These are phyloP conservation scores for Trichoderma harzianum DNA, from an alignment of 2,329 filamentous ascomycete genomes.

Conservation along the genomic window DNA sequence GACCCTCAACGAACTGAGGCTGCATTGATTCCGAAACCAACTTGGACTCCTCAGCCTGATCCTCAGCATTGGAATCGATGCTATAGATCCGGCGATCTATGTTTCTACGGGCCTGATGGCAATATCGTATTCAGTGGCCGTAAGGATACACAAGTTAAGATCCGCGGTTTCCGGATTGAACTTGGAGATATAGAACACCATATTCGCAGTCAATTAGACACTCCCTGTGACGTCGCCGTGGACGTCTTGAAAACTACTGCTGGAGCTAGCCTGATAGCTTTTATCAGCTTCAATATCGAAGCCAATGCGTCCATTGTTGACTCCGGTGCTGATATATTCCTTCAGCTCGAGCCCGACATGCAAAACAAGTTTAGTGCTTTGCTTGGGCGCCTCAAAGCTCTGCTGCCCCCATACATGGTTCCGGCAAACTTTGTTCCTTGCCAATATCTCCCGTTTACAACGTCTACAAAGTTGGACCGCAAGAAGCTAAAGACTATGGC, in stretches of 20 bases:
- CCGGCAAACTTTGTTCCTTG: neutral
- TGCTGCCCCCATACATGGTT: neutral
- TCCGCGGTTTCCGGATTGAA: neutral
- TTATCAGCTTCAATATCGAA: neutral
- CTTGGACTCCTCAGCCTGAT: conserved; percentile 27
- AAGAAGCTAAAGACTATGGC: neutral
- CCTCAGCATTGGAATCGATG: conserved; percentile 16
- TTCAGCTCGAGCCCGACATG: neutral
- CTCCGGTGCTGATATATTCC: neutral
- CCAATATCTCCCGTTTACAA: neutral
- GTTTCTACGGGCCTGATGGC: conserved; percentile 31
- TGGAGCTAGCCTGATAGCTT: neutral
- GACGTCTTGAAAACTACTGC: neutral
- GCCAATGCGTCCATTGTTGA: too few species aligned
- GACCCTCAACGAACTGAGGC: neutral
- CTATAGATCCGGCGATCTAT: conserved; percentile 47
- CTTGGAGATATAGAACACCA: neutral
- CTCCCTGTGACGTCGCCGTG: neutral
- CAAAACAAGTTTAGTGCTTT: neutral
- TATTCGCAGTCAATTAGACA: neutral
- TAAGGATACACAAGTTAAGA: neutral
- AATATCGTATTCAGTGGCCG: neutral
- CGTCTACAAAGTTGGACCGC: neutral
- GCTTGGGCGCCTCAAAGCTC: rapidly evolving
- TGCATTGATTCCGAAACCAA: conserved; percentile 19